Evolutionary conservation across 108 stramenopile species (phyloP).

Genomic region (Skeletonema menzelii): DNA sequence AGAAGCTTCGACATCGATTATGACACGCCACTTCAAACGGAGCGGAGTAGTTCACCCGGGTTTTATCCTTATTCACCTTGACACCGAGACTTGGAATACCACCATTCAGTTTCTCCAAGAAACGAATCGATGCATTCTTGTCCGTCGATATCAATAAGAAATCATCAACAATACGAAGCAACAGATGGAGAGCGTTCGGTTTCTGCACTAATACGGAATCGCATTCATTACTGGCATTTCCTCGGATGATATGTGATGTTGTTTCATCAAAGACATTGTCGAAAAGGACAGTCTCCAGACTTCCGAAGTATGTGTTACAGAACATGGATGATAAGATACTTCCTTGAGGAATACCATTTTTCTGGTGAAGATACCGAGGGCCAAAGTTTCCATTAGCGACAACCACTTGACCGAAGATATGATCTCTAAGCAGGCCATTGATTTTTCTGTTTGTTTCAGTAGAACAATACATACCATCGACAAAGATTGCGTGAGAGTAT

Average conservation of each 20-base stretch:
- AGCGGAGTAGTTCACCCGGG: slow-evolving; percentile 34
- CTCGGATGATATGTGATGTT: slow-evolving; percentile 13
- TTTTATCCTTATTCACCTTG: slow-evolving; percentile 73
- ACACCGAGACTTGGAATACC: slow-evolving; percentile 72
- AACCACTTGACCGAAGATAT: slow-evolving; percentile 69
- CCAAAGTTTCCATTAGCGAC: slow-evolving; percentile 57
- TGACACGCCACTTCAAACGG: background rate
- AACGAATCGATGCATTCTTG: slow-evolving; percentile 32
- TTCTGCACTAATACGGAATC: slow-evolving; percentile 11
- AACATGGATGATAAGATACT: slow-evolving; percentile 84
- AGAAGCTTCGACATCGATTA: slow-evolving; percentile 23
- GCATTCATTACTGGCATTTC: slow-evolving; percentile 8
- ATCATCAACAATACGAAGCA: slow-evolving; percentile 84
- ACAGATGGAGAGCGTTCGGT: slow-evolving; percentile 29
- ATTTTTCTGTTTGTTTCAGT: slow-evolving; percentile 51
- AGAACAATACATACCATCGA: slow-evolving; percentile 47
- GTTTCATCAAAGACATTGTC: slow-evolving; percentile 45
- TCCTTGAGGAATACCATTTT: slow-evolving; percentile 81
- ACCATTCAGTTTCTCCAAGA: slow-evolving; percentile 56
- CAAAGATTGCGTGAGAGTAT: slow-evolving; percentile 45
- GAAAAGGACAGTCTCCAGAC: slow-evolving; percentile 70
- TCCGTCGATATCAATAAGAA: slow-evolving; percentile 75
- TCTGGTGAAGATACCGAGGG: slow-evolving; percentile 58
- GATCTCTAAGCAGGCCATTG: slow-evolving; percentile 61
- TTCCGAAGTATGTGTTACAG: slow-evolving; percentile 93